phyloP scores from a whole-genome alignment of 805 yeast genomes.

The Metschnikowia koreensis region DNA sequence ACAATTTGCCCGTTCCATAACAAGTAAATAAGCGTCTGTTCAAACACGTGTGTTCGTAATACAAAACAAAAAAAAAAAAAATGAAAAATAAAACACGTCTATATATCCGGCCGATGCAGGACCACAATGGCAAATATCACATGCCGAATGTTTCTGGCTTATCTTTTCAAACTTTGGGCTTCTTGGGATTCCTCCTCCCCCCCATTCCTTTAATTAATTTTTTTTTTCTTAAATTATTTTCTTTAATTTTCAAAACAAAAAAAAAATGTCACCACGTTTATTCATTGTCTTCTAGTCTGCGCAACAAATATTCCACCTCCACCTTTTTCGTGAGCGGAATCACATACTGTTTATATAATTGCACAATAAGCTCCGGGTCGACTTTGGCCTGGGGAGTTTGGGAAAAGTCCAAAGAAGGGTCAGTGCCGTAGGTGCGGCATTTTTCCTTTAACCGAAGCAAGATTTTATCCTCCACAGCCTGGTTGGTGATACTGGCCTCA shows the following conservation, averaged over 20 bases:
- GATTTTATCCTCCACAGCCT: slow-evolving; percentile 82
- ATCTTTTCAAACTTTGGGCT: no score
- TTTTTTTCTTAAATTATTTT: background rate
- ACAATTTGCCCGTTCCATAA: no score
- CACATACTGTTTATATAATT: slow-evolving; percentile 80
- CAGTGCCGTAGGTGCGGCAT: slow-evolving; percentile 84
- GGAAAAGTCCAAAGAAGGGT: slow-evolving; percentile 72
- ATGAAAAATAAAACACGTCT: slow-evolving; percentile 1
- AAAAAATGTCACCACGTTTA: no score
- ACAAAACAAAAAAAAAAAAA: background rate
- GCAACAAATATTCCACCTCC: slow-evolving; percentile 85
- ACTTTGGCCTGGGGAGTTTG: slow-evolving; percentile 76
- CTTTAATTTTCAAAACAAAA: background rate
- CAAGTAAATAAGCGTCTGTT: background rate
- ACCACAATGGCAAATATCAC: no score
- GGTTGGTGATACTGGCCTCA: slow-evolving; percentile 77
- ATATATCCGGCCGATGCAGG: no score
- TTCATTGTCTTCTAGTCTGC: slow-evolving; percentile 44
- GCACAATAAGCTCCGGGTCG: slow-evolving; percentile 76
- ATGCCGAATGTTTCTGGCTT: no score
- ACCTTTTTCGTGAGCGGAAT: slow-evolving; percentile 95
- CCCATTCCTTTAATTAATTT: no score
- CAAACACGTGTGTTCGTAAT: slow-evolving; percentile 2
- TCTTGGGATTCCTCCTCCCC: no score
- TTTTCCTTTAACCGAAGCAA: slow-evolving; percentile 74